A percentile compares a stretch with the other conserved stretches of the same genome.
phyloP scores from a whole-genome alignment of 2,329 filamentous ascomycete species.

The Botrytis cinerea region DNA sequence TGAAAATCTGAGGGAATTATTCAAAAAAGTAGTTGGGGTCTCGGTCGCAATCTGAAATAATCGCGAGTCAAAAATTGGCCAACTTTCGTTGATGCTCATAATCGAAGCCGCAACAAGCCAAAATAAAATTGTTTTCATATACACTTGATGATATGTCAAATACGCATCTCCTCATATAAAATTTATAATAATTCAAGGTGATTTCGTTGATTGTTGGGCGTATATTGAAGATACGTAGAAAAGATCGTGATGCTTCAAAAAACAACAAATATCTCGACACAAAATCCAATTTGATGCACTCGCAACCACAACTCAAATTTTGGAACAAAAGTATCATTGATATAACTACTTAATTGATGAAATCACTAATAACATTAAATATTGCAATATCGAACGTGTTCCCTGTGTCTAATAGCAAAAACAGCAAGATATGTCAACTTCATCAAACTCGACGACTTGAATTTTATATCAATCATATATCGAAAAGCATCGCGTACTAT shows the following conservation, averaged over 20 bases:
- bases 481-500: conserved; percentile 1
- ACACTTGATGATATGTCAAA: conserved; percentile 21
- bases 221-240: conserved; percentile 8
- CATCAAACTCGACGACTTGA: conserved; percentile 12
- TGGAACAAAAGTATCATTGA: background rate
- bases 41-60: conserved; percentile 19
- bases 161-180: conserved; percentile 7
- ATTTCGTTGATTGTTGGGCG: background rate
- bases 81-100: conserved; percentile 5
- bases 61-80: conserved; percentile 20
- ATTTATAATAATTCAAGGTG: background rate
- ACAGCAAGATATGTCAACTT: background rate
- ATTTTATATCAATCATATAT: conserved; percentile 6
- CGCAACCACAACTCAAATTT: conserved; percentile 16
- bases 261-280: background rate
- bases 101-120: background rate
- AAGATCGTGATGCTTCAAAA: conserved; percentile 24
- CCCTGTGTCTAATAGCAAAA: background rate
- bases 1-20: background rate
- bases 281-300: conserved; percentile 13
- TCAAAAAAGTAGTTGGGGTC: background rate
- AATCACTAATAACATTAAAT: conserved; percentile 1
- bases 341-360: conserved; percentile 1
- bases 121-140: background rate
- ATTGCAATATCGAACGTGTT: background rate